These are phyloP conservation scores for Hymenoscyphus scutula DNA, from an alignment of 2,329 filamentous ascomycete species.

Conservation along the genomic window DNA sequence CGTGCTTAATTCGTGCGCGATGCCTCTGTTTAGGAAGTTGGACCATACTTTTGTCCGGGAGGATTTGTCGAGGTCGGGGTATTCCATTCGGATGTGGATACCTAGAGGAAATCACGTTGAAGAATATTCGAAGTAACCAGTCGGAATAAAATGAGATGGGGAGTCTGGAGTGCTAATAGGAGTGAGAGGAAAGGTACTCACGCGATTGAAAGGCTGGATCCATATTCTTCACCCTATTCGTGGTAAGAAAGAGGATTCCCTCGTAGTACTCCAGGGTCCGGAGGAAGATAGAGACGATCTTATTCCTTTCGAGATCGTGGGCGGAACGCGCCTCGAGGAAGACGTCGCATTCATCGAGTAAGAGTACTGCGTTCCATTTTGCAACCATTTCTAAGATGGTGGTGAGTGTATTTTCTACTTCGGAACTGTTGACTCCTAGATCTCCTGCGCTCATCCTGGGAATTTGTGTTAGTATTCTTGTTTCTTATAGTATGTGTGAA, in stretches of 20 bases:
- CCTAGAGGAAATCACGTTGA: background rate
- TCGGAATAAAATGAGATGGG: background rate
- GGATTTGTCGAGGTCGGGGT: conserved; percentile 22
- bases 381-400: conserved; percentile 70
- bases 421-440: conserved; percentile 41
- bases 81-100: conserved; percentile 36
- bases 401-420: conserved; percentile 41
- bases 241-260: conserved; percentile 40
- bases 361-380: conserved; percentile 54
- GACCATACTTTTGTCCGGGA: conserved; percentile 27
- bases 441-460: conserved; percentile 43
- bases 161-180: no score
- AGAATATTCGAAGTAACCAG: background rate
- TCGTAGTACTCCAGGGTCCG: conserved; percentile 38
- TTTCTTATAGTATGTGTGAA: background rate
- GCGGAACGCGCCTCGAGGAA: conserved; percentile 37
- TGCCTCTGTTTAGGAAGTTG: conserved; percentile 19
- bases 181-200: background rate
- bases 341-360: conserved; percentile 40
- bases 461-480: background rate
- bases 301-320: conserved; percentile 40
- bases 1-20: conserved; percentile 21
- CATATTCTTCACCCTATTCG: conserved; percentile 35
- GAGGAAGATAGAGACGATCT: conserved; percentile 38
- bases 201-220: conserved; percentile 38